Percentiles rank a stretch among this genome's conserved stretches.
Evolutionary conservation across 108 stramenopile genomes (phyloP).

Genomic region (Nitzschia sp.): DNA sequence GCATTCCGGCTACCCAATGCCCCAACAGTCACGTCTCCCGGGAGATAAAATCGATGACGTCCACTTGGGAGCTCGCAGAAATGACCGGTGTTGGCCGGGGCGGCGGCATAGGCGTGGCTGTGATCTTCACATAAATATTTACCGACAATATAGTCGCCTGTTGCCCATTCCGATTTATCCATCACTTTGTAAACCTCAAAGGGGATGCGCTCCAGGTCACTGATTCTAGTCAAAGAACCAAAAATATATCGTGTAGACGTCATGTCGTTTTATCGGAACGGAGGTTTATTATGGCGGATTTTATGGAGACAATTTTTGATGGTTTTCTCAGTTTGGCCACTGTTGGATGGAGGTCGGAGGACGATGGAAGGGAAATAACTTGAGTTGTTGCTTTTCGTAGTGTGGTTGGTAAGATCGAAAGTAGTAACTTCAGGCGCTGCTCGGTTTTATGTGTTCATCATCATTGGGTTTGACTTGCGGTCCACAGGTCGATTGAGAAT

Average conservation of each 20-base stretch:
- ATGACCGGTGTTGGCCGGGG: neutral
- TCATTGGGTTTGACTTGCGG: no score
- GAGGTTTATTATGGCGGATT: no score
- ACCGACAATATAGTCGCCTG: slow-evolving; percentile 4
- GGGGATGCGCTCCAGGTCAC: neutral
- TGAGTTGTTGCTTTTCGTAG: no score
- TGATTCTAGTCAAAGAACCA: slow-evolving; percentile 5
- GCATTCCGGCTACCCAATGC: slow-evolving; percentile 3
- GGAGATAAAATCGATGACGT: neutral
- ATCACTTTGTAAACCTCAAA: slow-evolving; percentile 1
- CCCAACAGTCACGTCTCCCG: neutral
- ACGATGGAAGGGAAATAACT: no score
- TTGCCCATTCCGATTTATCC: neutral
- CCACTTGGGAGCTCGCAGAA: slow-evolving; percentile 2
- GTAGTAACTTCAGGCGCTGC: no score
- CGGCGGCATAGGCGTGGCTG: neutral
- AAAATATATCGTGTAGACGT: neutral
- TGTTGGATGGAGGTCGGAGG: no score
- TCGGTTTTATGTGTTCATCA: no score
- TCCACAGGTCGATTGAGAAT: no score
- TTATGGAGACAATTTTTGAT: no score
- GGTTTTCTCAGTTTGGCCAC: no score
- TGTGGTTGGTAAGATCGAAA: no score
- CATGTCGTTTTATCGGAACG: neutral
- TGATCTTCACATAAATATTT: neutral